Percentiles rank a stretch among this genome's conserved stretches.
Conservation (phyloP, 1,284 basidiomycete species). For the Trichosporon ovoides region DNA sequence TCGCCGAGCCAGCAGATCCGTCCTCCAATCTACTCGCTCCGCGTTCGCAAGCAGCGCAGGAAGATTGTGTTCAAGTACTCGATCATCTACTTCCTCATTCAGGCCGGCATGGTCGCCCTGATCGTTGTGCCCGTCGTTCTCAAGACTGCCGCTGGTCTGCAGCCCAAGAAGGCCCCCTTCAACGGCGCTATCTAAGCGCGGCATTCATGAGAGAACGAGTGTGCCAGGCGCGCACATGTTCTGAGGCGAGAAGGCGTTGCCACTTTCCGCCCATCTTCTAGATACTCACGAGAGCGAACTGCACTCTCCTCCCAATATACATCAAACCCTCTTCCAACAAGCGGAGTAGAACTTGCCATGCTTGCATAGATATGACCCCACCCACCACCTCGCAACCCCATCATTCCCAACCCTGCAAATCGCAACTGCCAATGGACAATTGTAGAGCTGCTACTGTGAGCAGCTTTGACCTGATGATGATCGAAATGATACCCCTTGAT, state of each 20-base stretch:
- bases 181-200: constrained; percentile 38
- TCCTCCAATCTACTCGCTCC: constrained; percentile 83
- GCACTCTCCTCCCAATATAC: not conserved
- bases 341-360: constrained; percentile 3
- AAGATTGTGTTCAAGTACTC: constrained; percentile 70
- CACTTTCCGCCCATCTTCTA: not conserved
- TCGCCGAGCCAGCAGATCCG: constrained; percentile 76
- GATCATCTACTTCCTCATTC: constrained; percentile 69
- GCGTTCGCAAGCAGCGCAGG: constrained; percentile 76
- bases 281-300: not conserved
- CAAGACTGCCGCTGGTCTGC: constrained; percentile 61
- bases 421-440: constrained; percentile 5
- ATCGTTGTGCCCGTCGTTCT: constrained; percentile 51
- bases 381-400: not conserved
- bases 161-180: constrained; percentile 49
- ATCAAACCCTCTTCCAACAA: not conserved
- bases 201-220: constrained; percentile 1
- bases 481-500: constrained; percentile 4
- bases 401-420: not conserved
- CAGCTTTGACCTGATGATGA: constrained; percentile 6
- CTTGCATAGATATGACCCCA: constrained; percentile 5
- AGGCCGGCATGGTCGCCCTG: constrained; percentile 70
- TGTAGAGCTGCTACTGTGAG: constrained; percentile 2
- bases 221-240: constrained; percentile 1
- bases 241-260: too few relatives aligned